phyloP scores from a whole-genome alignment of 192 early-diverging fungal species.

The Backusella circina region DNA sequence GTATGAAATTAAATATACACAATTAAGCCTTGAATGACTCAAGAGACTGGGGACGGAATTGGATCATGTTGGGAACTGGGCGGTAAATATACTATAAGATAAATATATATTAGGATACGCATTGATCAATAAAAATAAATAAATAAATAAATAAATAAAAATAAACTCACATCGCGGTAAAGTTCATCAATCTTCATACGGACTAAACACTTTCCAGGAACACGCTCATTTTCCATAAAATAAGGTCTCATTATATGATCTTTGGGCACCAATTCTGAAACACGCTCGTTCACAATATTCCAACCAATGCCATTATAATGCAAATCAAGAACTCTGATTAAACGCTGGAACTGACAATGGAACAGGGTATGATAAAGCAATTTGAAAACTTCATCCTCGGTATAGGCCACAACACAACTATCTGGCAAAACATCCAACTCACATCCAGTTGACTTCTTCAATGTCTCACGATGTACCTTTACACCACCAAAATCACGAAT shows the following conservation, averaged over 20 bases:
- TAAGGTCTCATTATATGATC: constrained; percentile 39
- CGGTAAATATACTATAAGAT: constrained; percentile 35
- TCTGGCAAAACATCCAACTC: constrained; percentile 52
- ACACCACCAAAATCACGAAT: constrained; percentile 70
- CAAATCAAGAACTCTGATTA: constrained; percentile 56
- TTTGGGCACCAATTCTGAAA: constrained; percentile 43
- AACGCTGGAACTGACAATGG: constrained; percentile 54
- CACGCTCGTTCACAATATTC: constrained; percentile 47
- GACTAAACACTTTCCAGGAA: constrained; percentile 59
- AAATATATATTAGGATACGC: not conserved
- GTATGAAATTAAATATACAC: not conserved
- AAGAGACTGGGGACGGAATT: constrained; percentile 15
- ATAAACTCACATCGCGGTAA: constrained; percentile 54
- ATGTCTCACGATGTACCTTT: constrained; percentile 53
- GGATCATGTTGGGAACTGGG: constrained; percentile 33
- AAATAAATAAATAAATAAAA: not conserved
- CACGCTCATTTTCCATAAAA: constrained; percentile 40
- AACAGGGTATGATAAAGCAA: constrained; percentile 62
- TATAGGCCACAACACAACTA: constrained; percentile 49
- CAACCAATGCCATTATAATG: constrained; percentile 58
- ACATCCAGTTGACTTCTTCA: constrained; percentile 40
- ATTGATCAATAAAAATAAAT: not conserved
- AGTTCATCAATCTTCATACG: constrained; percentile 66
- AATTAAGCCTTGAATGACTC: not conserved
- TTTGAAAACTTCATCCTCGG: constrained; percentile 38